A percentile compares a stretch with the other conserved stretches of the same genome.
phyloP scores from a whole-genome alignment of 2,329 filamentous ascomycete genomes.

The Nemania diffusa region DNA sequence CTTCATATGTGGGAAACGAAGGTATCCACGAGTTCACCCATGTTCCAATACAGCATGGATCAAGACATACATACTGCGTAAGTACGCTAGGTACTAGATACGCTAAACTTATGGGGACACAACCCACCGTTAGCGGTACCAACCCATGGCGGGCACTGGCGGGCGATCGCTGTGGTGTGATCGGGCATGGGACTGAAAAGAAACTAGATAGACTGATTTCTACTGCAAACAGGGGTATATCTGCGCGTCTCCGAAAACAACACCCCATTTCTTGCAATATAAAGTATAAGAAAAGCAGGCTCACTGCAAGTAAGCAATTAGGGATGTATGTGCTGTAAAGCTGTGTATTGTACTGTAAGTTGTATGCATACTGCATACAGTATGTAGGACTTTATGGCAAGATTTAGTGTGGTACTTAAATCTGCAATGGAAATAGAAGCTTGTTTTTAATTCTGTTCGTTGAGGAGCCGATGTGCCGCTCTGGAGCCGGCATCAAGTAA shows the following conservation, averaged over 20 bases:
- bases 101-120: constrained; percentile 21
- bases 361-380: constrained; percentile 1
- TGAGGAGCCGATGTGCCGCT: constrained; percentile 7
- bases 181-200: constrained; percentile 35
- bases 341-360: background rate
- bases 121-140: constrained; percentile 26
- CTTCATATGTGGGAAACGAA: constrained; percentile 19
- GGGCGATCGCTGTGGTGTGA: constrained; percentile 44
- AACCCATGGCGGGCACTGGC: constrained; percentile 24
- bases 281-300: background rate
- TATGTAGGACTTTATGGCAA: constrained; percentile 13
- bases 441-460: constrained; percentile 10
- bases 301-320: background rate
- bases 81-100: background rate
- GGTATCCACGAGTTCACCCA: constrained; percentile 29
- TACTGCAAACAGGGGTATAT: constrained; percentile 25
- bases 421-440: constrained; percentile 15
- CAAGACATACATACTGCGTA: constrained; percentile 9
- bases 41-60: constrained; percentile 34
- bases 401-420: background rate
- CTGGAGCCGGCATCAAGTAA: constrained; percentile 16
- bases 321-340: too few species aligned
- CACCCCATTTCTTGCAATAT: constrained; percentile 7
- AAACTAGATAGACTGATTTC: constrained; percentile 17
- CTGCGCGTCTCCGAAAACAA: constrained; percentile 16